Evolutionary conservation across 2,329 filamentous ascomycete genomes (phyloP), one percentile per base, ranked within the genome.

Genomic region (Dothideomycetes sp.): DNA sequence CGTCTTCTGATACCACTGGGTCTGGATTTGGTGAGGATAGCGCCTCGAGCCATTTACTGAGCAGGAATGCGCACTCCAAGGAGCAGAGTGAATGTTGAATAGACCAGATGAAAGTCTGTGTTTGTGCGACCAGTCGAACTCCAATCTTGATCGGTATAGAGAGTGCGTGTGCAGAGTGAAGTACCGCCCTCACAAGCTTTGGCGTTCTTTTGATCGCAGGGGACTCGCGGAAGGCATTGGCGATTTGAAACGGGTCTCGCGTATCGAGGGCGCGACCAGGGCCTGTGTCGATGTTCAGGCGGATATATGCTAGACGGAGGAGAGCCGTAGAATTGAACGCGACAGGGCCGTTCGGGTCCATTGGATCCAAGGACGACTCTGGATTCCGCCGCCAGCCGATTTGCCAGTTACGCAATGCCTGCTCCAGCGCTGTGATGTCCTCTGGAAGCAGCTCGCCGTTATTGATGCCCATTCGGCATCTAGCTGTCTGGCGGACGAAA

Each of bases 41-140:
- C 1, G 56, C 55, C 38, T 63, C 67, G 34, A 69, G 54, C 66
- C 67, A 70, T 44, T 74, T 75, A 11, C 68, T 69, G 0, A 75
- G 52, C 3, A 76, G 53, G 0, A 75, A 63, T 0, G 69, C 70
- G 15, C 70, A 74, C 47, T 76, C 72, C 0, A 76, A 57, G 1
- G 67, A 68, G 3, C 68, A 72, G 0, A 75, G 57, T 0, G 70
- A 70, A 38, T 75, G 71, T n/a, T 73, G 61, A 2, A 73, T 70
- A 4, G 69, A 72, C 71, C 72, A 75, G 35, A 73, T 69, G 33
- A 73, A 70, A 0, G 70, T 69, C 37, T 75, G 70, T 12, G 69
- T 75, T 12, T 68, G 58, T 0, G 70, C 70, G 1, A 75, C 71
- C 11, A 68, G 64, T 37, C 72, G 69, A 12, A 76, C 66, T 0